Percentiles rank a stretch among this genome's conserved stretches.
Conservation (phyloP, 768 basidiomycete genomes). For the Boletus sp. region DNA sequence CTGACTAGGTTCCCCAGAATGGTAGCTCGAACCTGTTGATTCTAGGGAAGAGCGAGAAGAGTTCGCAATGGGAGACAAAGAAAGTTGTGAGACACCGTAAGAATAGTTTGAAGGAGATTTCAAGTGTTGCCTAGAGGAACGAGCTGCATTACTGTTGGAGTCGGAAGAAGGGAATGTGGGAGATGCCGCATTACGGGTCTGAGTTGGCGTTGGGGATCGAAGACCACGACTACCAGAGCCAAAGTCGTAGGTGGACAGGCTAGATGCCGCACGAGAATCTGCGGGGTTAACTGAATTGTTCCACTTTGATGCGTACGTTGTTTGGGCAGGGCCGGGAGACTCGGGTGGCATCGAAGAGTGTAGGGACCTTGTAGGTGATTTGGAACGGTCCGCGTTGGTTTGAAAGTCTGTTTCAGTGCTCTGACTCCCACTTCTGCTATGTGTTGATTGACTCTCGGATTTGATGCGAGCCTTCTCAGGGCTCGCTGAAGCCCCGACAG, state of each 20-base stretch:
- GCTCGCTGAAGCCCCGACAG: constrained; percentile 33
- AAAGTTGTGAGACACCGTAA: constrained; percentile 50
- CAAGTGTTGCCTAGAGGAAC: constrained; percentile 53
- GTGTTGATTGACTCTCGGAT: constrained; percentile 32
- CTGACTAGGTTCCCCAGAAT: constrained; percentile 67
- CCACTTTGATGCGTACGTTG: constrained; percentile 18
- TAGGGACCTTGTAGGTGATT: constrained; percentile 44
- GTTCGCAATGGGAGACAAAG: constrained; percentile 69
- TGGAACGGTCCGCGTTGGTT: constrained; percentile 33
- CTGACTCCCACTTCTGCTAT: constrained; percentile 61
- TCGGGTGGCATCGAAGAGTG: constrained; percentile 59
- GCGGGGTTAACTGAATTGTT: constrained; percentile 31
- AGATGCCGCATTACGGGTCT: constrained; percentile 53
- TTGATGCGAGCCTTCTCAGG: constrained; percentile 31
- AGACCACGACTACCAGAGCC: constrained; percentile 43
- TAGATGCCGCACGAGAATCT: constrained; percentile 44
- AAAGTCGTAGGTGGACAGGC: constrained; percentile 48
- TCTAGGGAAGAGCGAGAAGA: constrained; percentile 79
- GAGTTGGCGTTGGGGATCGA: constrained; percentile 69
- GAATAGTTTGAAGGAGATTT: constrained; percentile 50
- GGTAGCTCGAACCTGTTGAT: constrained; percentile 81
- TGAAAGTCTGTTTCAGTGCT: constrained; percentile 35
- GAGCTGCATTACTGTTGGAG: constrained; percentile 40
- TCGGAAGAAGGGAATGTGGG: constrained; percentile 36
- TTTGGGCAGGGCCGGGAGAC: constrained; percentile 47